These are phyloP conservation scores for Xylaria venustula DNA, from an alignment of 495 filamentous ascomycete species.

Conservation along the genomic window DNA sequence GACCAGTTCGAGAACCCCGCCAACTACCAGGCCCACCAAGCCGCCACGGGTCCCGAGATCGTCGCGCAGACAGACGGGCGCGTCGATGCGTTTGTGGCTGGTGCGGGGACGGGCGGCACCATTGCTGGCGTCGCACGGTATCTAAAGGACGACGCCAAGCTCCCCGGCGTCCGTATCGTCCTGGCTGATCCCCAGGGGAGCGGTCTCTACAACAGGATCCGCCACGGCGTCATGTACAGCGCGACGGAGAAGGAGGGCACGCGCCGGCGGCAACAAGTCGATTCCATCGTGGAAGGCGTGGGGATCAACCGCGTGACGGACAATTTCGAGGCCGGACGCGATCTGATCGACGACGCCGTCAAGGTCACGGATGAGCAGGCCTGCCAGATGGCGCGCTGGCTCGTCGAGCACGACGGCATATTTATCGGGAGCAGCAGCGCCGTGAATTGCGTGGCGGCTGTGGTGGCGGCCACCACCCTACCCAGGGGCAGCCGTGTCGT, in stretches of 20 bases:
- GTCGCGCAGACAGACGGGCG: constrained; percentile 69
- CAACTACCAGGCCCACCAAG: constrained; percentile 83
- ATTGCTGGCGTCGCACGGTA: constrained; percentile 82
- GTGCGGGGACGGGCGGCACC: constrained; percentile 95
- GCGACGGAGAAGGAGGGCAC: constrained; percentile 85
- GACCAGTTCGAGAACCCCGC: constrained; percentile 92
- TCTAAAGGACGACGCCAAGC: constrained; percentile 61
- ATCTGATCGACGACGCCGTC: constrained; percentile 85
- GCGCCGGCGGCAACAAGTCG: constrained; percentile 81
- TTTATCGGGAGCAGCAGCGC: constrained; percentile 93
- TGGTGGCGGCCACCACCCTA: constrained; percentile 70
- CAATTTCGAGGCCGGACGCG: constrained; percentile 85
- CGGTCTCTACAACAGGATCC: constrained; percentile 86
- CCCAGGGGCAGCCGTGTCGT: constrained; percentile 72
- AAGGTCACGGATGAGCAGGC: constrained; percentile 91
- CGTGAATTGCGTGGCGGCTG: constrained; percentile 93
- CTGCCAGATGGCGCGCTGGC: constrained; percentile 85
- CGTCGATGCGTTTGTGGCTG: constrained; percentile 88
- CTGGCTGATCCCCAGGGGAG: constrained; percentile 94
- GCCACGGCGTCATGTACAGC: constrained; percentile 95
- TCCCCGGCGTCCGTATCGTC: constrained; percentile 61
- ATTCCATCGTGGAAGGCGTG: constrained; percentile 95
- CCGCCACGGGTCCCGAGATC: constrained; percentile 87
- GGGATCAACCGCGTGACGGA: constrained; percentile 89
- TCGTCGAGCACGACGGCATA: constrained; percentile 94